These are phyloP conservation scores for Mucor piriformis DNA, from an alignment of 371 early-diverging fungal genomes.

Conservation along the genomic window DNA sequence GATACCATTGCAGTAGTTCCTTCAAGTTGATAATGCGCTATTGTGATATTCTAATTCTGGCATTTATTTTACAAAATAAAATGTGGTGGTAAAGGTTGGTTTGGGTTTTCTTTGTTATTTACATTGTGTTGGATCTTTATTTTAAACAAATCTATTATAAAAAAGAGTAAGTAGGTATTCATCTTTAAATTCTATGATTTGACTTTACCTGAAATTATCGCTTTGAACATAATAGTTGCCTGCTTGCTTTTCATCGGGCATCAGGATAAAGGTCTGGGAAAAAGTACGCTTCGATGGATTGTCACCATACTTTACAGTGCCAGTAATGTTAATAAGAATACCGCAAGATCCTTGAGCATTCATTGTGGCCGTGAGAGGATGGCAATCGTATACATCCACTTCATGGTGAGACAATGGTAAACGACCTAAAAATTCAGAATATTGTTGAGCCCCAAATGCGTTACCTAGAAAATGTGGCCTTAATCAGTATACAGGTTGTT, in stretches of 20 bases:
- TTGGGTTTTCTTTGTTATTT: too few relatives aligned
- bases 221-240: constrained; percentile 63
- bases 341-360: constrained; percentile 52
- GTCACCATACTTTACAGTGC: constrained; percentile 65
- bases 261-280: constrained; percentile 71
- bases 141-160: too few relatives aligned
- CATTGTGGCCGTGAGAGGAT: constrained; percentile 57
- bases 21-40: too few relatives aligned
- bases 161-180: too few relatives aligned
- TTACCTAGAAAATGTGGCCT: too few relatives aligned
- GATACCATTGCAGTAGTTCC: too few relatives aligned
- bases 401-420: constrained; percentile 67
- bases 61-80: too few relatives aligned
- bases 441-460: constrained; percentile 60
- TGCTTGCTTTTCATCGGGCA: constrained; percentile 56
- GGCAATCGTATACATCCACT: constrained; percentile 66
- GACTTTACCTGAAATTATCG: constrained; percentile 58
- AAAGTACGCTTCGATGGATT: constrained; percentile 57
- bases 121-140: too few relatives aligned
- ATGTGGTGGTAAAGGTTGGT: too few relatives aligned
- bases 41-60: too few relatives aligned
- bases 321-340: constrained; percentile 59
- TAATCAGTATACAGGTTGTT: not conserved
- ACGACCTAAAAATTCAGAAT: constrained; percentile 59
- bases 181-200: too few relatives aligned